Base-by-base conservation (phyloP, 1,139 yeast species). In the Saccharomyces hybrid region DNA sequence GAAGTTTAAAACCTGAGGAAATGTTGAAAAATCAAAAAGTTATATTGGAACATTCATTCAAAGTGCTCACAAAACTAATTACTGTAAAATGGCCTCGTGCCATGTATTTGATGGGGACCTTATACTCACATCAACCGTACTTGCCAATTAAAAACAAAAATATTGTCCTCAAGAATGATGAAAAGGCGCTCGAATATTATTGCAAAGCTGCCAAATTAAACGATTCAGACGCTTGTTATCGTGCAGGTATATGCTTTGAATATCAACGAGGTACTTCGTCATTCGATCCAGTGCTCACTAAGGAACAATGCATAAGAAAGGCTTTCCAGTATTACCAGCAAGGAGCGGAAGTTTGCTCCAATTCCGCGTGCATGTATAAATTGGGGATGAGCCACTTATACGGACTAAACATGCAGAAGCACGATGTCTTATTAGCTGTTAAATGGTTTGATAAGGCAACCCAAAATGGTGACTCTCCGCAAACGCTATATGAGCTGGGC, bases 231-330 rank as follows among this genome's bases (percentile, higher is more conserved):
- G 83, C 86, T 7, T 78, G 83, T 53, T 85, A 83, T 69, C 72
- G 90, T 50, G 78, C 82, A 1, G 91, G 86, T 1, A 85, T 84
- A 23, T 81, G 88, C 62, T 78, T 77, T 63, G 91, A 86, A 64
- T 74, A 80, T 56, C 88, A 87, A 2, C 79, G 83, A 47, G 91
- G 91, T 7, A 52, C 57, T 4, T 55, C 64, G 2, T 52, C 54
- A 5, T 26, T 55, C 13, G 59, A 57, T 13, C 9, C 52, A 32
- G 2, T 73, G 77, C 42, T 16, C 13, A 38, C 42, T 8, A 32
- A 66, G 71, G 49, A 70, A 70, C 54, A 81, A 78, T 64, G 75
- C 67, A 31, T 61, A 16, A 38, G 51, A 23, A 73, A 73, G 54
- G 83, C 88, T 9, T 70, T 81, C 34, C 63, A 70, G 8, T 81